Base-by-base conservation (phyloP, 441 rosid genomes). In the Jatropha multifida region DNA sequence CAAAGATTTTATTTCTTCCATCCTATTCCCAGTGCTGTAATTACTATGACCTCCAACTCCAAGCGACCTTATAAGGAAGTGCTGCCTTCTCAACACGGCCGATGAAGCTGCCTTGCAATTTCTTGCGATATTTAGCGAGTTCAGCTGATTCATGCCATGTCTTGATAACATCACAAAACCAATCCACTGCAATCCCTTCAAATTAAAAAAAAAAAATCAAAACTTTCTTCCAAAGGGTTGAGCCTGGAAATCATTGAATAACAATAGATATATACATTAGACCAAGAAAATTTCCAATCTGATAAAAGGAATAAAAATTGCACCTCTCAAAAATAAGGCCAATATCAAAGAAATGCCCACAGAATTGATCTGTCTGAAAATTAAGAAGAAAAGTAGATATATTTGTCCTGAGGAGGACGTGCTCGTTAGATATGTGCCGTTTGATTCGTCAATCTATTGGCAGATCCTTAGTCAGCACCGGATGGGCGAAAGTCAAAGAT, bases 11-110 rank as follows among this genome's bases (percentile, higher is more conserved):
- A 82, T 74, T 48, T 63, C 83, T 79, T 83, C 86, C 85, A 81
- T 83, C 75, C 78, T 85, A 65, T 66, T 76, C 1, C 42, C 49
- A 32, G 27, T 72, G 62, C 58, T 15, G 54, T 51, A 77, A 40
- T 41, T 55, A 40, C 46, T 63, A 44, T 72, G 68, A 74, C 75
- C 67, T 68, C 81, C 69, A 65, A 77, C 85, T 66, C 86, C 85
- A 65, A 91, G 83, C 14, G 78, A 64, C 86, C 90, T 90, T 77
- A 86, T 79, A 81, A 91, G 76, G 78, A 89, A 81, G 49, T 84
- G 86, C 75, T 90, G 98, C 74, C 99, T 84, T 87, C 98, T 87
- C 72, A 85, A 79, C 62, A 90, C 88, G 69, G 89, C 77, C 4
- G 88, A 86, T 40, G 81, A 83, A 83, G 78, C 77, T 70, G 79